Percentiles rank a stretch among this genome's conserved stretches.
Evolutionary conservation across 2,329 filamentous ascomycete genomes (phyloP).

Genomic region (Conoideocrella luteorostrata): DNA sequence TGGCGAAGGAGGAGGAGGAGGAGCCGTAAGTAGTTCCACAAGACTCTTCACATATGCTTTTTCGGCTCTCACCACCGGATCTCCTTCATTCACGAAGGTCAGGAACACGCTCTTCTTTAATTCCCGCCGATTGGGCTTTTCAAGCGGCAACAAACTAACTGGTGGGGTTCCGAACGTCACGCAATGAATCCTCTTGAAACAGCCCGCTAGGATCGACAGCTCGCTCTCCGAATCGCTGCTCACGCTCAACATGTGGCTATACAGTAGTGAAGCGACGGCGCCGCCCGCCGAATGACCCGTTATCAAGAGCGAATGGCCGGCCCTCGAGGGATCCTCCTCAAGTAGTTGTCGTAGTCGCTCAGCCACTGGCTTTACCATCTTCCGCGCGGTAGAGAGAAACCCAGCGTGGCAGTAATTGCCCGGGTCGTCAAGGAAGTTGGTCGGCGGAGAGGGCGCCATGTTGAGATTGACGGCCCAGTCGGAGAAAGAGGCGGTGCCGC

Average conservation of each 20-base stretch:
- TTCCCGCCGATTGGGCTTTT: conserved; percentile 44
- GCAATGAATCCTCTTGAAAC: conserved; percentile 76
- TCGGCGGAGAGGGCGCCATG: conserved; percentile 57
- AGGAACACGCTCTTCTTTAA: conserved; percentile 67
- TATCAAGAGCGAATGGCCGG: conserved; percentile 65
- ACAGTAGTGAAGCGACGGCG: conserved; percentile 73
- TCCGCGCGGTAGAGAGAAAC: conserved; percentile 68
- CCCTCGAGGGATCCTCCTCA: conserved; percentile 62
- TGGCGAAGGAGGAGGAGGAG: conserved; percentile 41
- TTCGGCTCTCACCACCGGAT: conserved; percentile 72
- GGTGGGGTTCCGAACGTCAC: conserved; percentile 82
- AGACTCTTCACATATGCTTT: conserved; percentile 68
- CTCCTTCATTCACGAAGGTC: conserved; percentile 79
- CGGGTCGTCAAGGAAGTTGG: conserved; percentile 67
- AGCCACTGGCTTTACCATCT: conserved; percentile 70
- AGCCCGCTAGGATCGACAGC: conserved; percentile 60
- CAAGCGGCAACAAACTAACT: conserved; percentile 62
- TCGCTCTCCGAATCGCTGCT: conserved; percentile 54
- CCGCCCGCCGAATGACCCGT: conserved; percentile 85
- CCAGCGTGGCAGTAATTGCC: conserved; percentile 76
- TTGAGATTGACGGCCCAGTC: conserved; percentile 85
- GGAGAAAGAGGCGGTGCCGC: conserved; percentile 72
- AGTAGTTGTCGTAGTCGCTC: conserved; percentile 62
- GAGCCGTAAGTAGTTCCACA: conserved; percentile 58
- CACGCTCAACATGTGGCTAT: conserved; percentile 69